These are phyloP conservation scores for Kalaharituber pfeilii DNA, from an alignment of 2,329 filamentous ascomycete genomes.

Conservation along the genomic window DNA sequence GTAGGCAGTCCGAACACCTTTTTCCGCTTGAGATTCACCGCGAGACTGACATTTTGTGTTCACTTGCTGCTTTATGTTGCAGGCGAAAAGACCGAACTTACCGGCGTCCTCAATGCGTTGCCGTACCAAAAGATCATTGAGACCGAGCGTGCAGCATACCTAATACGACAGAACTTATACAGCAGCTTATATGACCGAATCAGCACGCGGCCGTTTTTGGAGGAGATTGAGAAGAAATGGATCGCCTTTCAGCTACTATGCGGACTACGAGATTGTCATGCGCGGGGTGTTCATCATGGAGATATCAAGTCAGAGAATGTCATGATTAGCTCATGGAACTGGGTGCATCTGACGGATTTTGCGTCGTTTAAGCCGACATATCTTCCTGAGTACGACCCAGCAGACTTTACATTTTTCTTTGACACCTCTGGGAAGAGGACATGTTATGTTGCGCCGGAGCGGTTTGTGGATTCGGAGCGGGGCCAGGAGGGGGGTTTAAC, in stretches of 20 bases:
- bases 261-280: slow-evolving; percentile 78
- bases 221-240: slow-evolving; percentile 98
- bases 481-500: slow-evolving; percentile 45
- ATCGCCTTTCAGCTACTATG: slow-evolving; percentile 88
- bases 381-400: slow-evolving; percentile 88
- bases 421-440: slow-evolving; percentile 81
- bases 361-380: slow-evolving; percentile 88
- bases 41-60: slow-evolving; percentile 12
- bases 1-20: slow-evolving; percentile 37
- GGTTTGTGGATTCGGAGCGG: slow-evolving; percentile 59
- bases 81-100: slow-evolving; percentile 65
- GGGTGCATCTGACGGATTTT: slow-evolving; percentile 96
- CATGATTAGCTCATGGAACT: slow-evolving; percentile 96
- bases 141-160: slow-evolving; percentile 76
- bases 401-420: slow-evolving; percentile 95
- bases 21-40: neutral
- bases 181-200: slow-evolving; percentile 94
- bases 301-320: slow-evolving; percentile 98
- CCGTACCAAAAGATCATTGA: slow-evolving; percentile 82
- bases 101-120: slow-evolving; percentile 77
- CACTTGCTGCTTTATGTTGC: slow-evolving; percentile 20
- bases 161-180: slow-evolving; percentile 88
- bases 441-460: slow-evolving; percentile 87
- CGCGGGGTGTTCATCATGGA: slow-evolving; percentile 77
- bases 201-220: slow-evolving; percentile 87